phyloP scores from a whole-genome alignment of 1,284 basidiomycete genomes.

The Ceratobasidium papillatum region DNA sequence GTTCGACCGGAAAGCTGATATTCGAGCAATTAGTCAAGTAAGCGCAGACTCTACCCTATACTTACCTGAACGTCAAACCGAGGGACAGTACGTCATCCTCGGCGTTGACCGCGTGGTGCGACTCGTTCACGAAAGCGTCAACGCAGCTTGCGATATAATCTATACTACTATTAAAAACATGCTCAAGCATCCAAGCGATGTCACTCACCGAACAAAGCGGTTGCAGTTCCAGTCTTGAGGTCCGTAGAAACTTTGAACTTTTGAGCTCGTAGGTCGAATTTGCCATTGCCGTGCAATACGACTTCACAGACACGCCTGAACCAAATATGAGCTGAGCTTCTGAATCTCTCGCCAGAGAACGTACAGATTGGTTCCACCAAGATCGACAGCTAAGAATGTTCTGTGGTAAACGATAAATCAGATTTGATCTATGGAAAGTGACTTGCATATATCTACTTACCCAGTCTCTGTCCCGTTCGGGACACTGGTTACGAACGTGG shows the following conservation, averaged over 20 bases:
- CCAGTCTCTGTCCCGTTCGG: slow-evolving; percentile 91
- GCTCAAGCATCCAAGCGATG: background rate
- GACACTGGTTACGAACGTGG: slow-evolving; percentile 89
- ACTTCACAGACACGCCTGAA: slow-evolving; percentile 92
- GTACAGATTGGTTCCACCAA: slow-evolving; percentile 94
- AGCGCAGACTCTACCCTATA: background rate
- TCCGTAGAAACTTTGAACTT: slow-evolving; percentile 93
- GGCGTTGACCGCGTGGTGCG: slow-evolving; percentile 31
- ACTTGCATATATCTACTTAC: slow-evolving; percentile 59
- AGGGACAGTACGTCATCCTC: slow-evolving; percentile 71
- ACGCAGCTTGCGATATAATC: slow-evolving; percentile 98
- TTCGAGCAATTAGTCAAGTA: slow-evolving; percentile 4
- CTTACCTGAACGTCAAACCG: slow-evolving; percentile 85
- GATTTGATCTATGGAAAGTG: background rate
- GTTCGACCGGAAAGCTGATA: slow-evolving; percentile 90
- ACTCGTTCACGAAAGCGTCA: slow-evolving; percentile 88
- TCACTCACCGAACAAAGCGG: slow-evolving; percentile 78
- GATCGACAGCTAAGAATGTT: slow-evolving; percentile 91
- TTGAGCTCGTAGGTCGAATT: slow-evolving; percentile 88
- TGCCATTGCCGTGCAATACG: slow-evolving; percentile 84
- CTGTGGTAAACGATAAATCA: slow-evolving; percentile 55
- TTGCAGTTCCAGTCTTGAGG: slow-evolving; percentile 88
- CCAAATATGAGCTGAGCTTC: background rate
- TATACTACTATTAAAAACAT: slow-evolving; percentile 50
- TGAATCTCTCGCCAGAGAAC: slow-evolving; percentile 49